Evolutionary conservation across 495 filamentous ascomycete species (phyloP).

Genomic region (Geoglossum glabrum): DNA sequence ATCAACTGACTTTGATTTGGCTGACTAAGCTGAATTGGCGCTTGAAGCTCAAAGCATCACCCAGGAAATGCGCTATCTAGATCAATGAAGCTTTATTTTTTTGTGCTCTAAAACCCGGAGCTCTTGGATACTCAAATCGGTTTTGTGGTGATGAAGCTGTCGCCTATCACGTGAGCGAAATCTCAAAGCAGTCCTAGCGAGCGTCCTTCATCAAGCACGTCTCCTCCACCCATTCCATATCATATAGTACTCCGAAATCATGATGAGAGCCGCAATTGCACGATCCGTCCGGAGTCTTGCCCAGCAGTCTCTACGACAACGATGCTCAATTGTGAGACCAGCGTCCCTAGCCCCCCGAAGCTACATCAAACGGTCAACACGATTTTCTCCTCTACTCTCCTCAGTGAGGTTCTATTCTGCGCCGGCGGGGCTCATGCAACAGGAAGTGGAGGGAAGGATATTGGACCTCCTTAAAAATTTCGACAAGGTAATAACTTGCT

Average conservation of each 20-base stretch:
- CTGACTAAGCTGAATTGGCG: too few species aligned
- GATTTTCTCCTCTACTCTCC: constrained; percentile 21
- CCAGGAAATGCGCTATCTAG: too few species aligned
- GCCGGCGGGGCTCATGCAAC: constrained; percentile 49
- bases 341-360: constrained; percentile 3
- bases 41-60: too few species aligned
- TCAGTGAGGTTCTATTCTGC: constrained; percentile 70
- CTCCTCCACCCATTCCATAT: neutral
- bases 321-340: neutral
- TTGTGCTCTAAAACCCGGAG: too few species aligned
- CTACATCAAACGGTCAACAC: constrained; percentile 29
- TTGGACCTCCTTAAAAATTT: constrained; percentile 80
- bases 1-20: neutral
- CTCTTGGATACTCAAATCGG: too few species aligned
- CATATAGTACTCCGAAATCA: neutral
- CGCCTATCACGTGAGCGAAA: neutral
- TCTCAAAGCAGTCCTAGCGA: neutral
- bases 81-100: too few species aligned
- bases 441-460: constrained; percentile 83
- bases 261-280: constrained; percentile 1
- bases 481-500: constrained; percentile 61
- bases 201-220: neutral
- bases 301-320: neutral
- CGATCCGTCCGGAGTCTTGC: constrained; percentile 2
- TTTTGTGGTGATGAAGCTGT: neutral